phyloP scores from a whole-genome alignment of 2,329 filamentous ascomycete species.

The Microsporum canis region DNA sequence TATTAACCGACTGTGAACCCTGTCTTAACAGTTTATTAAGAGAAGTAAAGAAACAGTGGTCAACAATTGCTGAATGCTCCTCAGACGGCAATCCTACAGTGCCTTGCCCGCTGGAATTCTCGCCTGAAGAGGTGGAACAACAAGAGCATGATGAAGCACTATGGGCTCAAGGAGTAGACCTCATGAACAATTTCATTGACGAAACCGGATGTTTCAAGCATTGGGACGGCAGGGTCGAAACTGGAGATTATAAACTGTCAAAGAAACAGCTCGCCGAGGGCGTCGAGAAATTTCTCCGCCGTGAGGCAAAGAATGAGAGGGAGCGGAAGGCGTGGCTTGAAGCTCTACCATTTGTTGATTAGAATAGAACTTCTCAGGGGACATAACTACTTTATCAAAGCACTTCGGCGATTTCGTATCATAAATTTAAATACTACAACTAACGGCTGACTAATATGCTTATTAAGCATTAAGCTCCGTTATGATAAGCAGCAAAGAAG shows the following conservation, averaged over 20 bases:
- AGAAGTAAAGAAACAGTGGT: conserved; percentile 17
- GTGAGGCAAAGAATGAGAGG: conserved; percentile 18
- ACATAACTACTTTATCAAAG: too few species aligned
- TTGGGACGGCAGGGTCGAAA: conserved; percentile 14
- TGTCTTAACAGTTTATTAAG: conserved; percentile 14
- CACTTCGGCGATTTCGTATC: too few species aligned
- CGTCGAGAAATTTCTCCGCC: conserved; percentile 16
- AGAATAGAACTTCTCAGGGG: neutral
- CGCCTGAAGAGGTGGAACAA: conserved; percentile 13
- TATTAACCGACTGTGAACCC: conserved; percentile 18
- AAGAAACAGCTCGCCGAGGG: conserved; percentile 18
- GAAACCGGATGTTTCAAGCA: conserved; percentile 20
- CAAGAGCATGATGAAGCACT: conserved; percentile 17
- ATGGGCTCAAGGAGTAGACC: conserved; percentile 19
- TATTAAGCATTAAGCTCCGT: neutral
- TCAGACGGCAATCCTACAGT: conserved; percentile 4
- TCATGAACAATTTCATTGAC: conserved; percentile 17
- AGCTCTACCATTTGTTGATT: conserved; percentile 15
- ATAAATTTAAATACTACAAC: too few species aligned
- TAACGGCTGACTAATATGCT: neutral
- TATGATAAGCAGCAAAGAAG: neutral
- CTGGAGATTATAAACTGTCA: conserved; percentile 15
- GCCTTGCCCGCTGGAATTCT: conserved; percentile 16
- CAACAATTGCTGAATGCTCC: conserved; percentile 12
- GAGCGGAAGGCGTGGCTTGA: conserved; percentile 17